A percentile compares a stretch with the other conserved stretches of the same genome.
phyloP scores from a whole-genome alignment of 169 alveolate species.

The Sarcocystis neurona region DNA sequence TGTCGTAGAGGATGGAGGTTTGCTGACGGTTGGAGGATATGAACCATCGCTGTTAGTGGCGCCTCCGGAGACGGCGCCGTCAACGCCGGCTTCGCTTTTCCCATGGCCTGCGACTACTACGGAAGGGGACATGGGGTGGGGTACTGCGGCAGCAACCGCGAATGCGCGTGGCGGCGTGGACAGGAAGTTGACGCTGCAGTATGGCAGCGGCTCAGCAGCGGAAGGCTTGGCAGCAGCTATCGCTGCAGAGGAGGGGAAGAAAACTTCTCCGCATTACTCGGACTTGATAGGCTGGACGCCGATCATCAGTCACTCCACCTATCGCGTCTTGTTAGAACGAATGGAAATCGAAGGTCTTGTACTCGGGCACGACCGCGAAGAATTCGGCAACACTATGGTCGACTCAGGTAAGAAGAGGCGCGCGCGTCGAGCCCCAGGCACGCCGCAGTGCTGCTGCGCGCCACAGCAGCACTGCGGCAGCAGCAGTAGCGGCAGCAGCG shows the following conservation, averaged over 20 bases:
- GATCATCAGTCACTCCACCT: conserved; percentile 31
- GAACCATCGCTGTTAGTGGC: conserved; percentile 37
- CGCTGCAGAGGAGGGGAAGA: not conserved
- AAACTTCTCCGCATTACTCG: not conserved
- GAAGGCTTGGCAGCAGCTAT: not conserved
- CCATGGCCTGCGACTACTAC: not conserved
- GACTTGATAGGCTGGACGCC: conserved; percentile 27
- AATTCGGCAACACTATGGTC: conserved; percentile 46
- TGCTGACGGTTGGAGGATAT: conserved; percentile 53
- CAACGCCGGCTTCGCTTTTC: not conserved
- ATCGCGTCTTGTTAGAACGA: conserved; percentile 7
- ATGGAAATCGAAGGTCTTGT: conserved; percentile 56
- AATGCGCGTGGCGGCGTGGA: too few relatives aligned
- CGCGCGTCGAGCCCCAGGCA: too few relatives aligned
- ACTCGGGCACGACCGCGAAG: conserved; percentile 19
- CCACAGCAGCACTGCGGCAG: too few relatives aligned
- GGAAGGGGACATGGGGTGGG: not conserved
- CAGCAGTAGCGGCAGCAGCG: too few relatives aligned
- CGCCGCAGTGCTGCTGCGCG: too few relatives aligned
- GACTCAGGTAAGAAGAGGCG: conserved; percentile 36
- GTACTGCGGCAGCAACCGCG: not conserved
- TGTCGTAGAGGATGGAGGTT: conserved; percentile 53
- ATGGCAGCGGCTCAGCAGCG: too few relatives aligned
- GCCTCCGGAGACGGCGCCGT: not conserved
- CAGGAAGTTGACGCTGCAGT: too few relatives aligned